Evolutionary conservation across 345 rosid genomes (phyloP).

Genomic region (Gossypium anomalum): DNA sequence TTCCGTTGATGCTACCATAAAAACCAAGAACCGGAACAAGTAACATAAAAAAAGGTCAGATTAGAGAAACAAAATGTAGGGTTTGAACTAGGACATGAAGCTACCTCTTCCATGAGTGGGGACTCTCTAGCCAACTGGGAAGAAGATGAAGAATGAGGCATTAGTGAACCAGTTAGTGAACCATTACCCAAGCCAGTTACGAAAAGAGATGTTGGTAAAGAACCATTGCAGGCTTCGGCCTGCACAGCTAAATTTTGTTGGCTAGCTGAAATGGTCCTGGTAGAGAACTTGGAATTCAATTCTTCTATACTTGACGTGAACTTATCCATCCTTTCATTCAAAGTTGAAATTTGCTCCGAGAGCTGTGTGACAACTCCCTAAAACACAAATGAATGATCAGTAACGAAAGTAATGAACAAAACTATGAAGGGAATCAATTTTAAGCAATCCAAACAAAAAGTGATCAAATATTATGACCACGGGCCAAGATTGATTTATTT

Average conservation of each 20-base stretch:
- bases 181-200: constrained; percentile 56
- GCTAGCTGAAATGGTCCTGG: constrained; percentile 56
- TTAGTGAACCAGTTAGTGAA: constrained; percentile 42
- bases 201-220: constrained; percentile 57
- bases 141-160: constrained; percentile 73
- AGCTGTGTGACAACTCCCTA: constrained; percentile 88
- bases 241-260: constrained; percentile 71
- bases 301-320: constrained; percentile 80
- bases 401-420: neutral
- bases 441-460: neutral
- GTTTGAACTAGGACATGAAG: neutral
- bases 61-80: neutral
- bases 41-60: neutral
- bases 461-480: too few relatives aligned
- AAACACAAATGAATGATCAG: constrained; percentile 12
- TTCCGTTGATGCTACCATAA: neutral
- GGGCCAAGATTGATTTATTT: too few relatives aligned
- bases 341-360: constrained; percentile 90
- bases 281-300: constrained; percentile 65
- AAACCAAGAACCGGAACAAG: neutral
- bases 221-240: constrained; percentile 75
- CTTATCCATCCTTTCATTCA: constrained; percentile 95
- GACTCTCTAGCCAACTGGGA: constrained; percentile 81
- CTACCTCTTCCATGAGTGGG: constrained; percentile 92
- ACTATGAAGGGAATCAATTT: neutral